phyloP scores from a whole-genome alignment of 148 eudicot genomes.

The Cornus suecica region DNA sequence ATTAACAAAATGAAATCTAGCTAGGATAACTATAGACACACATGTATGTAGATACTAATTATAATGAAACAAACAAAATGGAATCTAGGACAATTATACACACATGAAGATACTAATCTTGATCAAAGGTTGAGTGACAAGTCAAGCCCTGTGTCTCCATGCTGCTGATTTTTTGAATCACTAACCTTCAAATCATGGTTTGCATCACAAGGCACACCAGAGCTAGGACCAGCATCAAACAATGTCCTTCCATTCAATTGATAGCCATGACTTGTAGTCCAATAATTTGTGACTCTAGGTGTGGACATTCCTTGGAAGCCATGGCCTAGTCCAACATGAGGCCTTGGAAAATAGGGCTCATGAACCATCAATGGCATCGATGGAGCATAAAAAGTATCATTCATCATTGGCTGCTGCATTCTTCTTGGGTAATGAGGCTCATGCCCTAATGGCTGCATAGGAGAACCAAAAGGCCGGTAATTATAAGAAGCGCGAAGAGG shows the following conservation, averaged over 20 bases:
- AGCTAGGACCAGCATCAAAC: not conserved
- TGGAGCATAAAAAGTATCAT: not conserved
- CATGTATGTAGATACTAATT: too few species aligned
- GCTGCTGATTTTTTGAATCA: not conserved
- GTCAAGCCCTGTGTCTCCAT: not conserved
- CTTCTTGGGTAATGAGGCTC: not conserved
- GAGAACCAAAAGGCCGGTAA: not conserved
- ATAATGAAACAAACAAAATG: not conserved
- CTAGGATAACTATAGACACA: too few species aligned
- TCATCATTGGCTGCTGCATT: not conserved
- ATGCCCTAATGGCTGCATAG: not conserved
- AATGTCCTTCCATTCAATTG: not conserved
- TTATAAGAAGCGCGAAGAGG: not conserved
- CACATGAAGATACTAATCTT: not conserved
- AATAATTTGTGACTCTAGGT: not conserved
- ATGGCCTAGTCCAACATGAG: not conserved
- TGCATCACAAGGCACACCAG: not conserved
- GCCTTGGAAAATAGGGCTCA: not conserved
- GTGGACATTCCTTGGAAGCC: not conserved
- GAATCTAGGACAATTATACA: too few species aligned
- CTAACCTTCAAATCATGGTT: not conserved
- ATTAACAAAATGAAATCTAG: not conserved
- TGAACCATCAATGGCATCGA: not conserved
- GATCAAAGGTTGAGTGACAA: not conserved
- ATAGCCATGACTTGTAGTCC: not conserved